Percentiles rank a stretch among this genome's conserved stretches.
Evolutionary conservation across 1,139 yeast species (phyloP).

Genomic region (Pneumocystis murina): DNA sequence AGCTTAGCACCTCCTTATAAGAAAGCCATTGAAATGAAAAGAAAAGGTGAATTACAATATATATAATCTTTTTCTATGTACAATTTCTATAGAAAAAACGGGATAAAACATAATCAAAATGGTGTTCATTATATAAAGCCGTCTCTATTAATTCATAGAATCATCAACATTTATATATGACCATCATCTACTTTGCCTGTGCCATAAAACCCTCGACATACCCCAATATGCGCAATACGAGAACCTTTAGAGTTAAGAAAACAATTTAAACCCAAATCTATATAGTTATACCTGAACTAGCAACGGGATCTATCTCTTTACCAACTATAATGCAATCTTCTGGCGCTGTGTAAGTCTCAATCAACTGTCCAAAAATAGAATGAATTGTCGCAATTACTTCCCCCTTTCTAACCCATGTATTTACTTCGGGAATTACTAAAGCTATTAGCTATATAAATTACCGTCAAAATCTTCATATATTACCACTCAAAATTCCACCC

Average conservation of each 20-base stretch:
- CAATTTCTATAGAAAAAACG: neutral
- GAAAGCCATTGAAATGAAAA: neutral
- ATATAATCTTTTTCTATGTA: neutral
- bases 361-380: neutral
- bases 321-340: conserved; percentile 1
- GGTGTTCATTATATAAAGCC: neutral
- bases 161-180: neutral
- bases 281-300: neutral
- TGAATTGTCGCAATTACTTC: neutral
- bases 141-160: neutral
- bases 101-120: neutral
- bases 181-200: neutral
- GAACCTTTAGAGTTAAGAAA: neutral
- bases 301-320: neutral
- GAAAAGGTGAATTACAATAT: neutral
- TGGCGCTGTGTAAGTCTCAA: neutral
- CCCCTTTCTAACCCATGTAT: neutral
- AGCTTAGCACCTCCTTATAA: neutral
- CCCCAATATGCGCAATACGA: neutral
- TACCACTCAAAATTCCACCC: neutral
- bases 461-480: neutral
- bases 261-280: neutral
- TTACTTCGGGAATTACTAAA: neutral
- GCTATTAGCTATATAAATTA: neutral
- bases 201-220: neutral